Evolutionary conservation across 208 protist species (phyloP), one percentile per base, ranked within the genome.

Genomic region (Crithidia fasciculata): DNA sequence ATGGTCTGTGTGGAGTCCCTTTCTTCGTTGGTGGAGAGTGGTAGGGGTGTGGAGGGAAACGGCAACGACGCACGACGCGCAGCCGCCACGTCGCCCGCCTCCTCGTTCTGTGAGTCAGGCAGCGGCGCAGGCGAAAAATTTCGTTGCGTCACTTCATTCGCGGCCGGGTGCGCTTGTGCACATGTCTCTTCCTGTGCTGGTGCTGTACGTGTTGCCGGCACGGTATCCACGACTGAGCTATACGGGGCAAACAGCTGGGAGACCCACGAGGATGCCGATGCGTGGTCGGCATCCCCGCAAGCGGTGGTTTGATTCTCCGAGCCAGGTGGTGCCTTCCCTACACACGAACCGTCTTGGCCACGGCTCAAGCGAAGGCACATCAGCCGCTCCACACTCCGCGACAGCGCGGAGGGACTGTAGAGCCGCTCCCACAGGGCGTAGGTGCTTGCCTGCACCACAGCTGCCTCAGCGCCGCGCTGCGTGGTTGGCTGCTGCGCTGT

Each of bases 361-460:
- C n/a, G 1, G 4, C 28, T 56, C 52, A 15, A 9, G 18, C 69
- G 69, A n/a, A 64, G 44, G 44, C 69, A 74, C 60, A 76, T 43
- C 15, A 86, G 55, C 8, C 78, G 69, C 67, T 76, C 72, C 54
- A 84, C 37, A 3, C 79, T 84, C 47, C 81, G 72, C 12, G 84
- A 79, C 8, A 76, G 76, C 8, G 62, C 57, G 44, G 75, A 45
- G 39, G 78, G 49, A 18, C 80, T 63, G 71, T 87, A 88, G 16
- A 87, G 69, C 65, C 79, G 81, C 71, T 92, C 84, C 87, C 87
- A 92, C 54, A 92, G 57, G 0, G 68, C 68, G 79, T 88, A 89
- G 43, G 72, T 82, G 43, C 65, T 61, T 13, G 81, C 80, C 8
- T 50, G 76, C 12, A 76, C n/a, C 43, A 75, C 69, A 12, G 43